Conservation (phyloP, 2,329 filamentous ascomycete genomes). For the Aspergillus piperis region DNA sequence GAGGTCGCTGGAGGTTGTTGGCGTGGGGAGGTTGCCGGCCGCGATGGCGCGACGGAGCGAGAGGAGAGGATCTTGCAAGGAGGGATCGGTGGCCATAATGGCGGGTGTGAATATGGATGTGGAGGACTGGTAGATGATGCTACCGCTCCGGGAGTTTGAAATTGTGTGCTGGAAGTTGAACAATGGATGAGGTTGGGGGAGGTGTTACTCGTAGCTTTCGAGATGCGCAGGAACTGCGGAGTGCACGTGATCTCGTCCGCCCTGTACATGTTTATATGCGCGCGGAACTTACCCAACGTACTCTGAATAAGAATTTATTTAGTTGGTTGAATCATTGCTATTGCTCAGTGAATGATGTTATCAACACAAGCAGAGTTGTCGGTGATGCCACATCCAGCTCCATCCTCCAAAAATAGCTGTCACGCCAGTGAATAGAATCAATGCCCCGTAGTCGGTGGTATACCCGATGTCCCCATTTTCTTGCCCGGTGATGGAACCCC, state of each 20-base stretch:
- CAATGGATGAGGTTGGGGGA: not conserved
- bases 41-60: constrained; percentile 83
- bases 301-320: too few relatives aligned
- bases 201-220: not conserved
- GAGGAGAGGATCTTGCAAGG: constrained; percentile 71
- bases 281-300: too few relatives aligned
- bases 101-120: not conserved
- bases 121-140: constrained; percentile 1
- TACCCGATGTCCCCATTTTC: constrained; percentile 48
- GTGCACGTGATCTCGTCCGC: constrained; percentile 5
- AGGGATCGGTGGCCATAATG: constrained; percentile 59
- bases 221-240: constrained; percentile 5
- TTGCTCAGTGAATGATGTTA: not conserved
- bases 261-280: not conserved
- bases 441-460: constrained; percentile 53
- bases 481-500: constrained; percentile 34
- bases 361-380: not conserved
- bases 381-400: constrained; percentile 30
- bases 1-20: constrained; percentile 68
- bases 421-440: constrained; percentile 60
- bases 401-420: constrained; percentile 53
- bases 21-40: constrained; percentile 67
- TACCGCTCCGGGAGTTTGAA: not conserved
- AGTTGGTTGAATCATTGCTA: not conserved
- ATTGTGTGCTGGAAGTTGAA: not conserved